Evolutionary conservation across 257 asterid genomes (phyloP).

Genomic region (Cruciata laevipes): DNA sequence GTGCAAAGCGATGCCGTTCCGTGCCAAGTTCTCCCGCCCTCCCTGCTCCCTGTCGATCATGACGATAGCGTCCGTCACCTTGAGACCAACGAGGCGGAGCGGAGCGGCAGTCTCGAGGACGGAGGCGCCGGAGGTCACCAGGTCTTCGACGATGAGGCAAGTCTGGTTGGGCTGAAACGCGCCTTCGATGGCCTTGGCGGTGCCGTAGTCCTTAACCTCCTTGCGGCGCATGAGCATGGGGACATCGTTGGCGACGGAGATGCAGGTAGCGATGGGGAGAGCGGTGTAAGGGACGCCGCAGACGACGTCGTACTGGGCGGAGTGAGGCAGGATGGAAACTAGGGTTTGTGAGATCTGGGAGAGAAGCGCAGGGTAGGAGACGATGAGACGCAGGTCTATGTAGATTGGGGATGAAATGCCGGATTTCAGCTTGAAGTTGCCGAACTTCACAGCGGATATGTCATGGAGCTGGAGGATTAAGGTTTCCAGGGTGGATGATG

Average conservation of each 20-base stretch:
- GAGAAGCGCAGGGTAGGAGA: constrained; percentile 81
- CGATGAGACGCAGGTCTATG: constrained; percentile 92
- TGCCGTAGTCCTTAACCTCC: constrained; percentile 92
- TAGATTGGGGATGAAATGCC: constrained; percentile 93
- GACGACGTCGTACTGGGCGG: constrained; percentile 56
- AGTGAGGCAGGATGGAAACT: constrained; percentile 47
- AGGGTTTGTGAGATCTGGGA: constrained; percentile 65
- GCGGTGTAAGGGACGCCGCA: constrained; percentile 99
- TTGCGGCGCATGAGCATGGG: constrained; percentile 97
- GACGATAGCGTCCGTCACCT: constrained; percentile 84
- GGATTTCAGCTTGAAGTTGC: constrained; percentile 86
- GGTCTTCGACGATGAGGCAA: constrained; percentile 82
- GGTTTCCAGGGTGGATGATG: constrained; percentile 56
- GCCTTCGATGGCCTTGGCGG: constrained; percentile 86
- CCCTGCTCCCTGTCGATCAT: constrained; percentile 99
- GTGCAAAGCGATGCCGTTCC: constrained; percentile 77
- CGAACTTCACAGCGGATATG: constrained; percentile 92
- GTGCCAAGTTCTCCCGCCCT: constrained; percentile 87
- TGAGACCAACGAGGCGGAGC: constrained; percentile 71
- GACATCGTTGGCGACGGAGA: constrained; percentile 44
- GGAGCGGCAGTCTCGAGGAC: constrained; percentile 92
- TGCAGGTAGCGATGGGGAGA: constrained; percentile 85
- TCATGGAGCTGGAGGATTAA: constrained; percentile 77
- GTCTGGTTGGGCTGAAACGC: constrained; percentile 42
- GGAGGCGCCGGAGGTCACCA: constrained; percentile 90